These are phyloP conservation scores for Tetrahymena elliotti DNA, from an alignment of 73 alveolate species.

Conservation along the genomic window DNA sequence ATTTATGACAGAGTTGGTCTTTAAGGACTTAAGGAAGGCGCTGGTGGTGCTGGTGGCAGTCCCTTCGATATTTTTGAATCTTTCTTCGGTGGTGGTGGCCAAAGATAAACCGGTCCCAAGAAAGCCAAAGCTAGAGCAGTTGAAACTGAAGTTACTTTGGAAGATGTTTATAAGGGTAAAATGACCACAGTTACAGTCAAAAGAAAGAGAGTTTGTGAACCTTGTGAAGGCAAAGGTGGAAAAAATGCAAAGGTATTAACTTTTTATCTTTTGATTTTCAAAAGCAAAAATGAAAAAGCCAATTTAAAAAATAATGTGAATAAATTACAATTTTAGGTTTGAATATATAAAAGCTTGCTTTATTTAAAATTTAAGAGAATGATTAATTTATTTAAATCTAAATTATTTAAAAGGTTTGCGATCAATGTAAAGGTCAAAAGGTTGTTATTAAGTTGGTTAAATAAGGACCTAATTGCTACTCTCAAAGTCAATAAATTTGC, in stretches of 20 bases:
- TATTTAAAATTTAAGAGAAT: too few relatives aligned
- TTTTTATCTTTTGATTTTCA: background rate
- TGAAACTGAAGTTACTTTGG: constrained; percentile 73
- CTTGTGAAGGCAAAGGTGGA: constrained; percentile 90
- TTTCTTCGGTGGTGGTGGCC: constrained; percentile 82
- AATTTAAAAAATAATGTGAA: too few relatives aligned
- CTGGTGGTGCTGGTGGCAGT: constrained; percentile 66
- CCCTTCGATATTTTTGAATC: constrained; percentile 74
- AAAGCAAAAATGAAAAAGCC: background rate
- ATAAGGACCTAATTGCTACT: constrained; percentile 92
- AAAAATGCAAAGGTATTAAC: constrained; percentile 58
- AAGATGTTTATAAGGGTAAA: constrained; percentile 88
- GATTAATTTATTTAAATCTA: too few relatives aligned
- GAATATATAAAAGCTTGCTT: too few relatives aligned
- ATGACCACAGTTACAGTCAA: constrained; percentile 75
- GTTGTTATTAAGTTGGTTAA: constrained; percentile 70
- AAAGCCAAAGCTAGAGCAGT: constrained; percentile 78
- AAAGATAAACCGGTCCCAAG: constrained; percentile 62
- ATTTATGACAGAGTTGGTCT: constrained; percentile 95
- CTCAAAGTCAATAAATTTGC: constrained; percentile 86
- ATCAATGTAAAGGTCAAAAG: constrained; percentile 90
- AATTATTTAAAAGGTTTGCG: constrained; percentile 41
- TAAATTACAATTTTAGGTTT: too few relatives aligned
- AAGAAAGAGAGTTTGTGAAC: constrained; percentile 77
- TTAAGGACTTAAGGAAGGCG: constrained; percentile 95